Evolutionary conservation across 805 yeast species (phyloP).

Genomic region (Jamesozyma gamospora): DNA sequence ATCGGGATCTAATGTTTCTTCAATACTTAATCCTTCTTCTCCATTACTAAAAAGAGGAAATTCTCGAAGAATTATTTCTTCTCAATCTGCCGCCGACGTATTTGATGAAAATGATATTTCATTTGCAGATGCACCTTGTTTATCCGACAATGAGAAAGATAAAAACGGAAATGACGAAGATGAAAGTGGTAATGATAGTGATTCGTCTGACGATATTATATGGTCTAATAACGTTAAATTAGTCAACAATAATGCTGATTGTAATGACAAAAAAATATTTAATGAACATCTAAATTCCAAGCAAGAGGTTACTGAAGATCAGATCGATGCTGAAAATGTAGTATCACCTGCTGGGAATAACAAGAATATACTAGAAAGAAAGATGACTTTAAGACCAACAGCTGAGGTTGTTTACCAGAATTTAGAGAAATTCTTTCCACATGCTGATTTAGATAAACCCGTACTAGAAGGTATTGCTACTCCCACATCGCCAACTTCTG

Average conservation of each 20-base stretch:
- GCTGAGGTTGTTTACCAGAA: constrained; percentile 89
- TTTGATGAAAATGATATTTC: constrained; percentile 64
- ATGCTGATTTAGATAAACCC: constrained; percentile 85
- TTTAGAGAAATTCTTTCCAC: constrained; percentile 84
- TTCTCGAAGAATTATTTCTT: constrained; percentile 28
- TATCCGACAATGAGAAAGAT: constrained; percentile 44
- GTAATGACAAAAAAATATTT: neutral
- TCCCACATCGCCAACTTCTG: constrained; percentile 41
- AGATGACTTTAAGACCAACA: constrained; percentile 83
- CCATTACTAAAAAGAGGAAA: constrained; percentile 22
- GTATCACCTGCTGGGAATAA: constrained; percentile 1
- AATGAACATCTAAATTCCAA: too few species aligned
- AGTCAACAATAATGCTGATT: neutral
- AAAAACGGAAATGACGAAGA: constrained; percentile 35
- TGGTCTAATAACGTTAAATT: constrained; percentile 12
- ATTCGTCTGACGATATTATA: constrained; percentile 22
- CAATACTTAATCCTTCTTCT: constrained; percentile 17
- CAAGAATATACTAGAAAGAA: constrained; percentile 13
- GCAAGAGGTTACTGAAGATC: too few species aligned
- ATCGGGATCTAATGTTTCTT: constrained; percentile 12
- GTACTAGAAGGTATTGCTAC: constrained; percentile 65
- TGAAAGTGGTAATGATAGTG: constrained; percentile 9
- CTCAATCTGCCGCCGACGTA: constrained; percentile 36
- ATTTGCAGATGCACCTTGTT: constrained; percentile 63
- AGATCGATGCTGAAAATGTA: too few species aligned